phyloP scores from a whole-genome alignment of 1,284 basidiomycete genomes.

The Rhizoctonia solani region DNA sequence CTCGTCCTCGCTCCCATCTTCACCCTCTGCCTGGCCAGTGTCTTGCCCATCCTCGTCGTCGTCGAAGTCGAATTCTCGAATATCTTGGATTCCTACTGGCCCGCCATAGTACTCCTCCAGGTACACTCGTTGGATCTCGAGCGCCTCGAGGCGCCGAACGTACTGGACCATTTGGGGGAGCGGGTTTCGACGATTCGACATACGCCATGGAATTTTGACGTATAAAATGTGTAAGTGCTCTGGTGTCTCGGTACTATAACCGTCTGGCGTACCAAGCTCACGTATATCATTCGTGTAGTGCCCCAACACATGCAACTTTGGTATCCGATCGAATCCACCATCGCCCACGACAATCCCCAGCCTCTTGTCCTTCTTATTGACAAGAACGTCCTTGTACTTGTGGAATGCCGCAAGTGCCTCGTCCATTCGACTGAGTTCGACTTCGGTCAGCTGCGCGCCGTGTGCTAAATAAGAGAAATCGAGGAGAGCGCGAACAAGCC shows the following conservation, averaged over 20 bases:
- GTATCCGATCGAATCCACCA: neutral
- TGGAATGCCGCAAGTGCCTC: neutral
- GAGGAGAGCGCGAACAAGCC: neutral
- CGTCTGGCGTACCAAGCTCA: conserved; percentile 10
- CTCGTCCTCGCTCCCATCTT: neutral
- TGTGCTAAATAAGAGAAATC: neutral
- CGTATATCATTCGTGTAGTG: neutral
- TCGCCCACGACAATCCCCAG: neutral
- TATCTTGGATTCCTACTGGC: neutral
- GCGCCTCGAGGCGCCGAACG: conserved; percentile 8
- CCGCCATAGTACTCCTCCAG: conserved; percentile 10
- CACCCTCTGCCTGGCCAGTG: neutral
- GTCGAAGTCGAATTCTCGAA: neutral
- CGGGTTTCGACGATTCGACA: neutral
- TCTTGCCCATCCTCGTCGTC: neutral
- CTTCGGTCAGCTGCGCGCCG: neutral
- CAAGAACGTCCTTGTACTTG: neutral
- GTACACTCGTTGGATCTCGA: neutral
- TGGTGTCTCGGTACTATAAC: conserved; percentile 20
- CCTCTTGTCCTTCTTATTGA: neutral
- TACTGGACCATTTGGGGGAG: conserved; percentile 7
- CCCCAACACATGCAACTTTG: conserved; percentile 3
- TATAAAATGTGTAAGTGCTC: conserved; percentile 22
- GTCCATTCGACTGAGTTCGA: neutral
- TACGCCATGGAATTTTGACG: neutral